Base-by-base conservation (phyloP, 2,329 filamentous ascomycete genomes). In the Stylonectria norvegica region DNA sequence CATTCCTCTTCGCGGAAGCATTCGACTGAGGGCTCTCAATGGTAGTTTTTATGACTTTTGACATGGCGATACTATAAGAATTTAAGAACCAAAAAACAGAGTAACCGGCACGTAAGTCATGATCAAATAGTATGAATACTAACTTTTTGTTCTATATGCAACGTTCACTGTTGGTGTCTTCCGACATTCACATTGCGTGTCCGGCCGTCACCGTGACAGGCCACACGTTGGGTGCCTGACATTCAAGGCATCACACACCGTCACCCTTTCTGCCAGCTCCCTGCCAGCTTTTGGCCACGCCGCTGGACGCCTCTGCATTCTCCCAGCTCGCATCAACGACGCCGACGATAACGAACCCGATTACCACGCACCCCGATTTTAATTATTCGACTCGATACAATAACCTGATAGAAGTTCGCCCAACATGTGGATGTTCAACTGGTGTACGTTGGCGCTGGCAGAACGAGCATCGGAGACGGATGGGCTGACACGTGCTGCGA, bases 351-450 rank as follows among this genome's bases (percentile, higher is more conserved):
- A 53, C 51, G 40, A 53, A n/a, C 55, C 12, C 31, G 40, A 48
- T 36, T 35, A 29, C 27, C 33, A 38, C 41, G 25, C 47, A 36
- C 45, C 35, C 22, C 43, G 43, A 38, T 19, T 31, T 35, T n/a
- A n/a, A n/a, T n/a, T n/a, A n/a, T 45, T 52, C 47, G 44, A 46
- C 41, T 51, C 35, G 41, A 46, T 20, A 35, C 55, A 53, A 48
- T 50, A 50, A 25, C 35, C 37, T 50, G 47, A 57, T 50, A 55
- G 42, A 34, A n/a, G n/a, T n/a, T 53, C 47, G 44, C 52, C 55
- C 69, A 75, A 62, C 51, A 95, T 95, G 89, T 95, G 88, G 88
- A 86, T 95, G 67, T 71, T 95, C 65, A 89, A 91, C 79, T 95
- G 89, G 89, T 94, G 88, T 94, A 89, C 64, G 81, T 75, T 53